Percentiles rank a stretch among this genome's conserved stretches.
Conservation (phyloP, 1,284 basidiomycete genomes). For the Ceratobasidium papillatum region DNA sequence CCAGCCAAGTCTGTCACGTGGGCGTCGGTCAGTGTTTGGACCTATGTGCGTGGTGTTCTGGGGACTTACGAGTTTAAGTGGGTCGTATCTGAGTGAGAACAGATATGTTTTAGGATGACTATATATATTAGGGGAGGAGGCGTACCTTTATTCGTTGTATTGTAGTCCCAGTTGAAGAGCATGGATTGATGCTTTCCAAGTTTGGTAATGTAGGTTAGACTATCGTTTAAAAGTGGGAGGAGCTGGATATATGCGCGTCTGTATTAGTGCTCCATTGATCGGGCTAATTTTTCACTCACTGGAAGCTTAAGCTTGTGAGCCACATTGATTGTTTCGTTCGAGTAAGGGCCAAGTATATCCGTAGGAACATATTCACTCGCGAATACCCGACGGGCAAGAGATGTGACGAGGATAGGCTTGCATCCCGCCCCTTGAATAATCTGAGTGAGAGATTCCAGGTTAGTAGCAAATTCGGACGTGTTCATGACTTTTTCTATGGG, state of each 20-base stretch:
- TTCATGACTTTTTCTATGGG: slow-evolving; percentile 37
- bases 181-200: slow-evolving; percentile 33
- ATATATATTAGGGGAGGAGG: background rate
- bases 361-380: slow-evolving; percentile 28
- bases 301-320: slow-evolving; percentile 27
- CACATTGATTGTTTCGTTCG: slow-evolving; percentile 35
- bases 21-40: slow-evolving; percentile 7
- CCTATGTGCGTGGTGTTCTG: background rate
- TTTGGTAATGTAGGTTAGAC: slow-evolving; percentile 27
- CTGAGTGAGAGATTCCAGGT: slow-evolving; percentile 25
- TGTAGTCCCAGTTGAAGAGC: slow-evolving; percentile 36
- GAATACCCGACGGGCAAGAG: slow-evolving; percentile 28
- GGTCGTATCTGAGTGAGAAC: slow-evolving; percentile 12
- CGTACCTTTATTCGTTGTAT: slow-evolving; percentile 29
- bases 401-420: slow-evolving; percentile 35
- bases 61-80: slow-evolving; percentile 20
- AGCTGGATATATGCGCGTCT: slow-evolving; percentile 20
- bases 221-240: slow-evolving; percentile 30
- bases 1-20: slow-evolving; percentile 23
- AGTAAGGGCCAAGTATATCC: slow-evolving; percentile 35
- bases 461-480: slow-evolving; percentile 29
- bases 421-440: slow-evolving; percentile 26
- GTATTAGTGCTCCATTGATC: background rate
- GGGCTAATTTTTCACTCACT: background rate
- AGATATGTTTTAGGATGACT: background rate